phyloP scores from a whole-genome alignment of 2,329 filamentous ascomycete genomes.

The Sarocladium oryzae region DNA sequence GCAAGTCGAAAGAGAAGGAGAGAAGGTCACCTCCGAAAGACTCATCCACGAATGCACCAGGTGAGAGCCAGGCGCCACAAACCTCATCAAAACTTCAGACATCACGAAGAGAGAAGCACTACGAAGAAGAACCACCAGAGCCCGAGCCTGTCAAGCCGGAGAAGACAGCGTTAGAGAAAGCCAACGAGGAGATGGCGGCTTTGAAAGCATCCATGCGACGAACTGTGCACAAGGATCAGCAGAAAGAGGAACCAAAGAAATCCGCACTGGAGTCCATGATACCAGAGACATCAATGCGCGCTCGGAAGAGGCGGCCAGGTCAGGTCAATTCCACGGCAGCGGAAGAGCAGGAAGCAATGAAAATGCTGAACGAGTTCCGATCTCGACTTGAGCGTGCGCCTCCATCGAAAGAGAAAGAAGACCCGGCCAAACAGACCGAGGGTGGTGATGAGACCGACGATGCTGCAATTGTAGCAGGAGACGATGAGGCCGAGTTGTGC shows the following conservation, averaged over 20 bases:
- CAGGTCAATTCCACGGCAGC: slow-evolving; percentile 42
- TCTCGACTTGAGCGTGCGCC: slow-evolving; percentile 60
- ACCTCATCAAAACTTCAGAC: slow-evolving; percentile 7
- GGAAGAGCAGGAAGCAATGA: slow-evolving; percentile 59
- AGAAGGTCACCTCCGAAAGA: slow-evolving; percentile 8
- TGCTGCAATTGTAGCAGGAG: slow-evolving; percentile 25
- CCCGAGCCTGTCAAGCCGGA: slow-evolving; percentile 20
- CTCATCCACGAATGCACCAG: slow-evolving; percentile 13
- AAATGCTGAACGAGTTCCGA: slow-evolving; percentile 73
- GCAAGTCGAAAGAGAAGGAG: slow-evolving; percentile 23
- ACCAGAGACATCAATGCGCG: slow-evolving; percentile 58
- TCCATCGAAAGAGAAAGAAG: slow-evolving; percentile 33
- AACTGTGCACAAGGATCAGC: slow-evolving; percentile 46
- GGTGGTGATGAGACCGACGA: slow-evolving; percentile 15
- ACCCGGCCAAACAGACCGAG: slow-evolving; percentile 32
- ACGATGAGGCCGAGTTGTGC: slow-evolving; percentile 71
- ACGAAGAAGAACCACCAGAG: slow-evolving; percentile 15
- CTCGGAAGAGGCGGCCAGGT: slow-evolving; percentile 59
- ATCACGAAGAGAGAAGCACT: slow-evolving; percentile 13
- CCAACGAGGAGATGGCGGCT: slow-evolving; percentile 74
- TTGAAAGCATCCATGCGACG: slow-evolving; percentile 78
- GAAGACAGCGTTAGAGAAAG: slow-evolving; percentile 56
- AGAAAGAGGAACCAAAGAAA: slow-evolving; percentile 40
- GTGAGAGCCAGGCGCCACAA: slow-evolving; percentile 12
- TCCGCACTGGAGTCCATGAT: slow-evolving; percentile 69